These are phyloP conservation scores for Trichophyton schoenleinii DNA, from an alignment of 2,329 filamentous ascomycete genomes.

Conservation along the genomic window DNA sequence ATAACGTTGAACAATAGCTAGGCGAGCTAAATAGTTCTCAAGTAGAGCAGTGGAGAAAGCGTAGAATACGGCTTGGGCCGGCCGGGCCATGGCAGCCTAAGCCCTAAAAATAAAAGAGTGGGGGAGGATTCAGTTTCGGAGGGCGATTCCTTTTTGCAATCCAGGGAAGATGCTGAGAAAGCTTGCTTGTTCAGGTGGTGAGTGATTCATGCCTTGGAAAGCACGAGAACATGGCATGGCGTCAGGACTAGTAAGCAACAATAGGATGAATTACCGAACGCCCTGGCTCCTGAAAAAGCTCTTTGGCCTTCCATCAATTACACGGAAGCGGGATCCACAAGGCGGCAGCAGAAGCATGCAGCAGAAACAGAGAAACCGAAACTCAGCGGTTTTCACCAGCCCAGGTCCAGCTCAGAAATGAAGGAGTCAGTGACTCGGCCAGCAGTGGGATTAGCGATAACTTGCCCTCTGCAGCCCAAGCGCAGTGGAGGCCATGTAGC, in stretches of 20 bases:
- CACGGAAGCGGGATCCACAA: neutral
- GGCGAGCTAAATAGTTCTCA: no score
- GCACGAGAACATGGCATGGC: neutral
- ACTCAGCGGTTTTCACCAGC: neutral
- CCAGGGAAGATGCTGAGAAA: neutral
- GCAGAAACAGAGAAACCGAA: neutral
- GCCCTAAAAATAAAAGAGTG: neutral
- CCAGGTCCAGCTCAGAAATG: neutral
- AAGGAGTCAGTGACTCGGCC: neutral
- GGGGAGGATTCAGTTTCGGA: neutral
- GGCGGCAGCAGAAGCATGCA: neutral
- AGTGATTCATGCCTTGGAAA: neutral
- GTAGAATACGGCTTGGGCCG: neutral
- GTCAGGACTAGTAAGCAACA: neutral
- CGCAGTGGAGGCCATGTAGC: neutral
- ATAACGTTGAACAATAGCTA: neutral
- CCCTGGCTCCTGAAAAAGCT: neutral
- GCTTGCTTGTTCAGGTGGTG: neutral
- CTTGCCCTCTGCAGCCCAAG: neutral
- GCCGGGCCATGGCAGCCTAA: constrained; percentile 3
- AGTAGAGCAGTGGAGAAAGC: neutral
- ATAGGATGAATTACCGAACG: neutral
- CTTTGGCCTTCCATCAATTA: neutral
- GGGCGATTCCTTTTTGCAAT: neutral
- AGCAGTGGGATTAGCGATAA: constrained; percentile 1